Base-by-base conservation (phyloP, 305 asterid genomes). In the Fraxinus sp. region DNA sequence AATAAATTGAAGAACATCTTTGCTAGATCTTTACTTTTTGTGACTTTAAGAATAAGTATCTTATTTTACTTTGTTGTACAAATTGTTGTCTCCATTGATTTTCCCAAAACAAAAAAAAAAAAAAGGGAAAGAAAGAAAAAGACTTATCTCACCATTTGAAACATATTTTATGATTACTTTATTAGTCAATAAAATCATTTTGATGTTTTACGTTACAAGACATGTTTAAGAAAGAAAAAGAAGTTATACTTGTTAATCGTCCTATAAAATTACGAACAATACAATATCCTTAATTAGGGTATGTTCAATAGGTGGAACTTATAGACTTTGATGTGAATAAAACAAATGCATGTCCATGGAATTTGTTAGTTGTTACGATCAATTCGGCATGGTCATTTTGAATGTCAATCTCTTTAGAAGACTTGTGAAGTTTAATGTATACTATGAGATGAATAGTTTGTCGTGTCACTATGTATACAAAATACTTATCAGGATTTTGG, bases 41-140 rank as follows among this genome's bases (percentile, higher is more conserved):
- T 73, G 46, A 52, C 86, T 83, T 86, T 72, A 33, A 72, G 26
- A 79, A 74, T 82, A 83, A 43, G 3, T 57, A 14, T 49, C 28
- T 5, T 62, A 11, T 39, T 59, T 4, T 82, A 26, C 22, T 30
- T 75, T 62, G 39, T 8, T 22, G 6, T 8, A 10, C 26, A 59
- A 59, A 57, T 18, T 59, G 28, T 59, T 59, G 30, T 1, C 13
- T 18, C 30, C 70, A 6, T 18, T 57, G 28, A 57, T 18, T 18
- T 6, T 1, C 11, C 11, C 0, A 41, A 41, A 41, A 9, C n/a
- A n/a, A n/a, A n/a, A n/a, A 41, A 41, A 37, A 7, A 7, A 5
- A 37, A 37, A 6, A 37, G 3, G 10, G 64, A 57, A n/a, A n/a
- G n/a, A n/a, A n/a, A n/a, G n/a, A n/a, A n/a, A n/a, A n/a, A n/a